phyloP scores from a whole-genome alignment of 495 filamentous ascomycete species.

The Penicillium alfredii region DNA sequence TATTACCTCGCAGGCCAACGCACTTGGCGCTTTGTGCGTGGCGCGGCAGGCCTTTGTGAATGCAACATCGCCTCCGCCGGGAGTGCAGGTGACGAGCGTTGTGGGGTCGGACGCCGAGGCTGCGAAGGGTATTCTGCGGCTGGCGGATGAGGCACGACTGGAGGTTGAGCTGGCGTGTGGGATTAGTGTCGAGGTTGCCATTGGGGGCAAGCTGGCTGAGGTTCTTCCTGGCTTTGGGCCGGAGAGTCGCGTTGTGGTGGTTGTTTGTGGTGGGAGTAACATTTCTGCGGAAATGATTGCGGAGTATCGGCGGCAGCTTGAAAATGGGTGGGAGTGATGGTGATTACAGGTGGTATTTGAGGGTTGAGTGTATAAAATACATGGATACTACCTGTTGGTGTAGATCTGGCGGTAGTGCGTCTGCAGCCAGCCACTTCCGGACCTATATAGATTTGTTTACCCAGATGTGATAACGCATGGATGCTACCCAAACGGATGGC shows the following conservation, averaged over 20 bases:
- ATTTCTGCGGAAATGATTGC: constrained; percentile 60
- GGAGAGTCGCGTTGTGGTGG: constrained; percentile 67
- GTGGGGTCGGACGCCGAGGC: constrained; percentile 75
- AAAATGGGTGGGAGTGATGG: constrained; percentile 25
- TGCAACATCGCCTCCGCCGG: constrained; percentile 30
- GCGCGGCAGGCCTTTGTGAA: constrained; percentile 61
- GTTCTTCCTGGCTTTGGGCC: constrained; percentile 47
- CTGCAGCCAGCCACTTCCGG: no score
- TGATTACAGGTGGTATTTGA: neutral
- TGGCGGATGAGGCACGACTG: constrained; percentile 72
- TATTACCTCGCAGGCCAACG: constrained; percentile 75
- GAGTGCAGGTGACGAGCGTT: constrained; percentile 49
- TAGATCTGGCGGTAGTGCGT: no score
- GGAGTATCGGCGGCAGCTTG: constrained; percentile 48
- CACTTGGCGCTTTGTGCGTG: constrained; percentile 67
- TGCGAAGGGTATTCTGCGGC: constrained; percentile 59
- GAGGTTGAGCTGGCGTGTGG: constrained; percentile 82
- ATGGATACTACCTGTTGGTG: no score
- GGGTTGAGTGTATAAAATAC: no score
- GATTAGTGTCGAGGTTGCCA: constrained; percentile 55
- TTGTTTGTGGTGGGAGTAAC: constrained; percentile 79
- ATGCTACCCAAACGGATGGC: no score
- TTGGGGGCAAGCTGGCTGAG: constrained; percentile 42
- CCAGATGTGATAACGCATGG: no score
- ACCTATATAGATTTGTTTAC: no score